phyloP scores from a whole-genome alignment of 208 protist genomes.

The Trypanosoma theileri region DNA sequence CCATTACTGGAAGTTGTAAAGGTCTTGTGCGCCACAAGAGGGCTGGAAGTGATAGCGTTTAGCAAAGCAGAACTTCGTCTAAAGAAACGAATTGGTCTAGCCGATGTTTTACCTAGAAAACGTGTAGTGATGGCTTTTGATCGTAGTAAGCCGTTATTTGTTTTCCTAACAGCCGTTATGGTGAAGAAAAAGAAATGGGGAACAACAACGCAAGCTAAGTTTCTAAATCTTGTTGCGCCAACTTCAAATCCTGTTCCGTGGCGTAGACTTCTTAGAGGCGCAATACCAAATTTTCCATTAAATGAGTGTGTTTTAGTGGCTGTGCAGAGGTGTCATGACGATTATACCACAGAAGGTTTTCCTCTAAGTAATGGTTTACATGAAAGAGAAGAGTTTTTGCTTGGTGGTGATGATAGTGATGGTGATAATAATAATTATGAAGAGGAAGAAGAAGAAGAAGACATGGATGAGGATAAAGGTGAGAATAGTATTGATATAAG shows the following conservation, averaged over 20 bases:
- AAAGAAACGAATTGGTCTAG: constrained; percentile 35
- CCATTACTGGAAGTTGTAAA: constrained; percentile 51
- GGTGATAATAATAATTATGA: neutral
- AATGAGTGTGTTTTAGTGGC: constrained; percentile 31
- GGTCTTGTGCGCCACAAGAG: constrained; percentile 37
- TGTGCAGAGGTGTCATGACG: constrained; percentile 7
- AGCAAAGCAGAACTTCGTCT: constrained; percentile 31
- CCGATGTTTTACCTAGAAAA: constrained; percentile 40
- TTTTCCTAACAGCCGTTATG: constrained; percentile 30
- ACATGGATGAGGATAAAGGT: neutral
- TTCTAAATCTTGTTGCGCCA: constrained; percentile 25
- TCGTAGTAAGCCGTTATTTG: constrained; percentile 46
- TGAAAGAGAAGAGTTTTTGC: neutral
- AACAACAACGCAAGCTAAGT: neutral
- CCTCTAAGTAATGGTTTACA: neutral
- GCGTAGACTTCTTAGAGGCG: constrained; percentile 13
- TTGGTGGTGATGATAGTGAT: neutral
- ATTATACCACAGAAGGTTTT: neutral
- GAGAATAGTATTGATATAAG: neutral
- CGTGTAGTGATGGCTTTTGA: constrained; percentile 57
- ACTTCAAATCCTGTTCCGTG: constrained; percentile 35
- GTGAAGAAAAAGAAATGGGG: constrained; percentile 19
- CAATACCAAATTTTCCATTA: constrained; percentile 11
- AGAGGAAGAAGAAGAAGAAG: neutral
- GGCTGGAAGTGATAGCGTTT: constrained; percentile 40